Evolutionary conservation across 2,329 filamentous ascomycete genomes (phyloP).

Genomic region (Colletotrichum sp.): DNA sequence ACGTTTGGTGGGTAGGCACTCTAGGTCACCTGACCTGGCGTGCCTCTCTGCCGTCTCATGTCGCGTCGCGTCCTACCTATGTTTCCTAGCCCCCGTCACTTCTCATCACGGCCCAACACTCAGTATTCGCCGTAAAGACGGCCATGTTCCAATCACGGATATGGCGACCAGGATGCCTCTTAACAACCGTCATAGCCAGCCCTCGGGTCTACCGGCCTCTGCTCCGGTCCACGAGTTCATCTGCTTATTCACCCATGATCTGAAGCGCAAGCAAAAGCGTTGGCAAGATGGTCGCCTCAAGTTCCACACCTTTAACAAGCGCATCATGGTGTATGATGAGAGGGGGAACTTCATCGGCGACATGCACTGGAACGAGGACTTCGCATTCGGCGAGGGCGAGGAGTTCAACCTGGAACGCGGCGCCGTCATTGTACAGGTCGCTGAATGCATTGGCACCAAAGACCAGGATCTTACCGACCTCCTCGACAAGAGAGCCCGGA

Average conservation of each 20-base stretch:
- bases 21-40: background rate
- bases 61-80: background rate
- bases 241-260: slow-evolving; percentile 87
- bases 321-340: slow-evolving; percentile 89
- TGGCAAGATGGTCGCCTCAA: slow-evolving; percentile 93
- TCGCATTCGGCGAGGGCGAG: slow-evolving; percentile 78
- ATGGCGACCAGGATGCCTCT: background rate
- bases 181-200: background rate
- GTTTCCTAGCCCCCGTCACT: background rate
- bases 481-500: slow-evolving; percentile 70
- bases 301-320: slow-evolving; percentile 90
- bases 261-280: slow-evolving; percentile 85
- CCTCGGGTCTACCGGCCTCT: slow-evolving; percentile 54
- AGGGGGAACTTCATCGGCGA: slow-evolving; percentile 83
- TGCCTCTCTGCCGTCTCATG: background rate
- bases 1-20: background rate
- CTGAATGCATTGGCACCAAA: slow-evolving; percentile 72
- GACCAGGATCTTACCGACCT: slow-evolving; percentile 82
- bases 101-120: background rate
- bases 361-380: slow-evolving; percentile 76
- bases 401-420: slow-evolving; percentile 80
- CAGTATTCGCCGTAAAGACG: background rate
- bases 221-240: slow-evolving; percentile 81
- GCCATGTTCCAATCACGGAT: background rate
- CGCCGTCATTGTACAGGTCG: slow-evolving; percentile 79